Base-by-base conservation (phyloP, 805 yeast species). In the Saitoella complicata region DNA sequence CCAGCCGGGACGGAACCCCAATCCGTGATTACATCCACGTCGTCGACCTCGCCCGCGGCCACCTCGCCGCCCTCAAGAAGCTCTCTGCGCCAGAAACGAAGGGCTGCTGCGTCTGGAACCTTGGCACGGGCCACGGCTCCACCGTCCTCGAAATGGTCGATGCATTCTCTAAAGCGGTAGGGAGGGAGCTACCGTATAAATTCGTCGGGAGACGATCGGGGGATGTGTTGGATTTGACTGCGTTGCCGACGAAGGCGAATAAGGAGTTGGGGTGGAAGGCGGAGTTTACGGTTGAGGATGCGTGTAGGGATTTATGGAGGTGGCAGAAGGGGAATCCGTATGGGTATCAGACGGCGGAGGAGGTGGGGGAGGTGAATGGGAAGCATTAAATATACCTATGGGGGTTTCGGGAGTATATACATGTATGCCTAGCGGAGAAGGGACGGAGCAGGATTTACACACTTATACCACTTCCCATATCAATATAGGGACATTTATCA, bases 101-200 rank as follows among this genome's bases (percentile, higher is more conserved):
- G 11, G 83, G 82, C 6, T 63, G 70, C 55, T 69, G 86, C 44
- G 88, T 75, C 58, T 82, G 91, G 91, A 82, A 82, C 57, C 69
- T 82, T 46, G 93, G 93, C 38, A 75, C 87, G 9, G 93, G 93
- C 32, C 71, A 64, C 30, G 93, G 93, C n/a, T 67, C 78, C 7
- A 79, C 88, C 1, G 93, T 82, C 5, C 66, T 80, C 46, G 86
- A 82, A 52, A 77, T 82, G 38, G 70, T 75, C 55, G 57, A 70
- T 45, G 77, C 81, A 1, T 82, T 81, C 59, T 68, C 74, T 54
- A 67, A 68, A 43, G 80, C 80, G 7, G 76, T 75, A 5, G 85
- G 85, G 36, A 64, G 69, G 40, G 67, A 71, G 33, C 67, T 82
- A 43, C 80, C 86, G 5, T 75, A 68, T 54, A 78, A 75, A 51